Conservation (phyloP, 2,329 filamentous ascomycete species). For the Cladorrhinum sp. region DNA sequence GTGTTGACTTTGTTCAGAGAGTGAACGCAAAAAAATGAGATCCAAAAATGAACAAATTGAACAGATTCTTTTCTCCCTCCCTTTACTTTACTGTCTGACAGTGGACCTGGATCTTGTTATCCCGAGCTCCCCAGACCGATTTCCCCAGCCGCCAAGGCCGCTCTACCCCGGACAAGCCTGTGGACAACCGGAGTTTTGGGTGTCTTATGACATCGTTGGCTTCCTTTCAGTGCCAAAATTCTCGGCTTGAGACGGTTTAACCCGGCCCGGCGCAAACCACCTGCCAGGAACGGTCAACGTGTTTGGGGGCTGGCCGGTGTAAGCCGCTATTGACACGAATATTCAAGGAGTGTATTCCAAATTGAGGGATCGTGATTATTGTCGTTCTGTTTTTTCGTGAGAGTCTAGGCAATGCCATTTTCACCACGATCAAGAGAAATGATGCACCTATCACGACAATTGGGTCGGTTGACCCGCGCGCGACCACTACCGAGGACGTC, state of each 20-base stretch:
- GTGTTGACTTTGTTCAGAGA: neutral
- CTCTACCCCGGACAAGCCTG: constrained; percentile 11
- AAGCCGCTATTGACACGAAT: neutral
- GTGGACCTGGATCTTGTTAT: neutral
- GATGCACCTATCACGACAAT: constrained; percentile 43
- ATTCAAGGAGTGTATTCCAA: neutral
- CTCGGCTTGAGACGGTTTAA: constrained; percentile 6
- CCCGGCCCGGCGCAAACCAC: constrained; percentile 3
- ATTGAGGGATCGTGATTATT: constrained; percentile 5
- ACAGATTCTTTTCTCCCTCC: neutral
- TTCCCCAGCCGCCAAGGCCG: constrained; percentile 16
- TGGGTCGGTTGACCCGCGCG: constrained; percentile 32
- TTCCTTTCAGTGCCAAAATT: neutral
- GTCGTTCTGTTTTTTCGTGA: constrained; percentile 10
- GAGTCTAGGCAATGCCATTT: constrained; percentile 43
- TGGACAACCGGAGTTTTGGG: neutral
- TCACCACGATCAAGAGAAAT: constrained; percentile 46
- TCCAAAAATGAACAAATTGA: neutral
- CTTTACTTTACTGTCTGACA: neutral
- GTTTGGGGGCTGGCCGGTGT: constrained; percentile 1
- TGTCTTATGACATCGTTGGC: constrained; percentile 1
- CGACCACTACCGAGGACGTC: neutral
- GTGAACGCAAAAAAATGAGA: neutral
- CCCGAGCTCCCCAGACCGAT: neutral
- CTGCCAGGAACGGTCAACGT: constrained; percentile 3